Evolutionary conservation across 2,329 filamentous ascomycete species (phyloP), one percentile per base, ranked within the genome.

Genomic region (Hypomyces perniciosus): DNA sequence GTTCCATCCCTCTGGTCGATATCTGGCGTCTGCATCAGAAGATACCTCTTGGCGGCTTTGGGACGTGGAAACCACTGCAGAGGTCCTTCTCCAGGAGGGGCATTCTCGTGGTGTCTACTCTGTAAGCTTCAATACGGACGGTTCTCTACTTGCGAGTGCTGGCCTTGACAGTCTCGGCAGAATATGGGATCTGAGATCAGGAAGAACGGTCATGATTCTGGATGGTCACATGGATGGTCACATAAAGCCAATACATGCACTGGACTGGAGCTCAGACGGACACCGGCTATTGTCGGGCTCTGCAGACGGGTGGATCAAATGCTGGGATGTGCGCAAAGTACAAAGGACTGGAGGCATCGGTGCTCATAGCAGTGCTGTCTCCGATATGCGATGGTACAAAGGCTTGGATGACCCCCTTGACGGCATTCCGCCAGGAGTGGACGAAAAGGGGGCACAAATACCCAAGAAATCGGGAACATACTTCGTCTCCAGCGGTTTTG

Each of bases 31-130:
- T 1, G 93, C 93, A 6, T 96, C 90, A 0, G 93, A 93, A 62
- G 93, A 99, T 65, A 96, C 90, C 2, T 96, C 93, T 0, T 99
- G 93, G 93, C 83, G 92, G 41, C 75, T 99, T 33, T 99, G 93
- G 92, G 92, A 97, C 65, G 83, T 97, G 1, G 84, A 89, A 59
- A 93, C 86, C 0, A 88, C 84, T 0, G 85, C 85, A 2, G 91
- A 97, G 64, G 72, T 97, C 2, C 76, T 95, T 1, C 76, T 95
- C 1, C 93, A 99, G 67, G 92, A 97, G 70, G 93, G 93, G 1
- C 93, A 99, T 67, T 95, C 90, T 8, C 83, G 92, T 50, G 93
- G 95, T 55, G 93, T 97, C 9, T 97, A 93, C 62, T 81, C 90
- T 0, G 80, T 97, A 46, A 83, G 84, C 62, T 97, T 97, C 73